These are phyloP conservation scores for Aspergillus oerlinghausenensis DNA, from an alignment of 2,329 filamentous ascomycete species.

Conservation along the genomic window DNA sequence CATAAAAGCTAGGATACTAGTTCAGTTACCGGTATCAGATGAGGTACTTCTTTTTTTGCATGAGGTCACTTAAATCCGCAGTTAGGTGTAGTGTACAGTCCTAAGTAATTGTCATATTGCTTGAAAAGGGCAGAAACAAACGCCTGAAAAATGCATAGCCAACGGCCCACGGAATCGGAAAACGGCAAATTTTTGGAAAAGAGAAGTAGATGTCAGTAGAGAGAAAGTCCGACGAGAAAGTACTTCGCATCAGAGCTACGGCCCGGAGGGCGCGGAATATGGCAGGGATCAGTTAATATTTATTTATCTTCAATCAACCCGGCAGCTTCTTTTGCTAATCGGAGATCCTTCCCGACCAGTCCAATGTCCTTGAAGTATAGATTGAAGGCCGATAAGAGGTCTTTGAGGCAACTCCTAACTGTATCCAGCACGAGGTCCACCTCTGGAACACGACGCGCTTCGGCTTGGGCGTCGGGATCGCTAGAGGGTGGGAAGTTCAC, in stretches of 20 bases:
- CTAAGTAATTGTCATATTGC: neutral
- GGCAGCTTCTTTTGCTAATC: conserved; percentile 64
- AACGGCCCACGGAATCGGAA: neutral
- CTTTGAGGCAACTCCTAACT: conserved; percentile 60
- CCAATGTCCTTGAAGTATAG: conserved; percentile 68
- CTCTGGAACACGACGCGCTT: conserved; percentile 49
- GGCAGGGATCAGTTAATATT: neutral
- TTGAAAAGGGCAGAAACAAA: conserved; percentile 7
- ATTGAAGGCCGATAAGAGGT: conserved; percentile 67
- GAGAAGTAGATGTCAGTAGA: conserved; percentile 4
- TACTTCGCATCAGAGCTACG: conserved; percentile 7
- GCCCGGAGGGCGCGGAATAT: conserved; percentile 1
- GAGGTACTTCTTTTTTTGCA: neutral
- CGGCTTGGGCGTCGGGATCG: conserved; percentile 25
- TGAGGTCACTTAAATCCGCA: neutral
- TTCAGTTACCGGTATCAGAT: neutral
- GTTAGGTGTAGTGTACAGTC: neutral
- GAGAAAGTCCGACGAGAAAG: conserved; percentile 6
- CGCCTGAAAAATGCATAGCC: conserved; percentile 25
- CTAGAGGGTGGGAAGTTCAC: conserved; percentile 48
- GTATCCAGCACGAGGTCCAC: conserved; percentile 66
- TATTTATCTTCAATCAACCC: conserved; percentile 22
- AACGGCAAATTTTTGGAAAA: neutral
- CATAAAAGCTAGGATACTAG: neutral
- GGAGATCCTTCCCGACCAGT: conserved; percentile 65